Conservation (phyloP, 208 protist genomes). For the Wallacemonas sp. region DNA sequence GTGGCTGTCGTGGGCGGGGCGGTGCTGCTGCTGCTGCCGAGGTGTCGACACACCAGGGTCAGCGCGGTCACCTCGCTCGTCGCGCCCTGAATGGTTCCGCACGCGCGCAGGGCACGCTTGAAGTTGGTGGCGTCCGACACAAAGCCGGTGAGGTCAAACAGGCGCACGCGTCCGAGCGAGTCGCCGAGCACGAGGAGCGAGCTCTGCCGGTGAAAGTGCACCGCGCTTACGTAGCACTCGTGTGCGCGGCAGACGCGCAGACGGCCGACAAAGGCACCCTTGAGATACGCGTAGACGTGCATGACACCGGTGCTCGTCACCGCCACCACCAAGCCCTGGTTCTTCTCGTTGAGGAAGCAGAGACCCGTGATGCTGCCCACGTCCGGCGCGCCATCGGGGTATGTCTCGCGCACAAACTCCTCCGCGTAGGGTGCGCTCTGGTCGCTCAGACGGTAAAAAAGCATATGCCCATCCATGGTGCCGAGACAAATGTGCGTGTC, state of each 20-base stretch:
- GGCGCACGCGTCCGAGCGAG: slow-evolving; percentile 46
- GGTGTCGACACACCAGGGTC: slow-evolving; percentile 16
- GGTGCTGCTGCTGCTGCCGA: too few relatives aligned
- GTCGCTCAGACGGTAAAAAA: slow-evolving; percentile 77
- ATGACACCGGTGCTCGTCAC: slow-evolving; percentile 73
- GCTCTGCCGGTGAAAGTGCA: neutral
- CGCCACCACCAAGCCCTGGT: slow-evolving; percentile 70
- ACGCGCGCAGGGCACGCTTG: slow-evolving; percentile 11
- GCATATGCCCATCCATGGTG: slow-evolving; percentile 68
- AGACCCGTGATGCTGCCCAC: slow-evolving; percentile 66
- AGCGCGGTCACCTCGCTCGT: slow-evolving; percentile 31
- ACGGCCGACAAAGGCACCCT: slow-evolving; percentile 43
- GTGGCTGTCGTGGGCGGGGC: too few relatives aligned
- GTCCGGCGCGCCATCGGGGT: slow-evolving; percentile 30
- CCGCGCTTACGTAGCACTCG: slow-evolving; percentile 37
- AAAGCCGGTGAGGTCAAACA: slow-evolving; percentile 47
- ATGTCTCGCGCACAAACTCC: slow-evolving; percentile 43
- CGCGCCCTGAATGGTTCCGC: slow-evolving; percentile 36
- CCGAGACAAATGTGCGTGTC: slow-evolving; percentile 83
- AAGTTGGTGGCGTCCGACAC: slow-evolving; percentile 32
- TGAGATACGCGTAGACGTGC: slow-evolving; percentile 73
- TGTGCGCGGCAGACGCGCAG: slow-evolving; percentile 39
- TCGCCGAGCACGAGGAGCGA: slow-evolving; percentile 39
- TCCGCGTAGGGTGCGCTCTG: slow-evolving; percentile 53
- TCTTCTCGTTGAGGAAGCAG: slow-evolving; percentile 68